Conservation (phyloP, 169 alveolate species). For the Eimeria acervulina region DNA sequence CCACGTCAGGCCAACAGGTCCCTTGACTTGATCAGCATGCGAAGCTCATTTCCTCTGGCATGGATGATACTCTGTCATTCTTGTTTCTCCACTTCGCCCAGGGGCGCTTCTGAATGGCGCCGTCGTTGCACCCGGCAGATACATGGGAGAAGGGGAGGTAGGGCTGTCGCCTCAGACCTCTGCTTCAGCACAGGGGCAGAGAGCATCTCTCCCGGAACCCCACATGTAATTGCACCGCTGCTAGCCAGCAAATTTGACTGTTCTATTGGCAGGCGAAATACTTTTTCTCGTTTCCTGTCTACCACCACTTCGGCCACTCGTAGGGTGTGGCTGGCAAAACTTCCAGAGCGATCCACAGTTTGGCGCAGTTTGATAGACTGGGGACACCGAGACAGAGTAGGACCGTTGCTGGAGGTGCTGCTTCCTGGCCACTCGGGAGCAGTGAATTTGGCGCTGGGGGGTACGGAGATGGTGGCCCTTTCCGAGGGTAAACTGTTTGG, state of each 20-base stretch:
- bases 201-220: not conserved
- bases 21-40: not conserved
- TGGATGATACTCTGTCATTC: not conserved
- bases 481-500: conserved; percentile 56
- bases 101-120: not conserved
- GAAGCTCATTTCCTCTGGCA: not conserved
- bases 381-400: not conserved
- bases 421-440: conserved; percentile 14
- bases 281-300: not conserved
- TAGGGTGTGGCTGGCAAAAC: conserved; percentile 48
- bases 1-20: not conserved
- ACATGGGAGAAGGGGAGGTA: not conserved
- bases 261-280: not conserved
- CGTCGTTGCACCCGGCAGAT: not conserved
- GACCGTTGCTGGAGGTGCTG: conserved; percentile 21
- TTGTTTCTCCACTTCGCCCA: not conserved
- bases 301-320: not conserved
- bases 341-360: not conserved
- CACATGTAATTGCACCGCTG: not conserved
- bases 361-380: conserved; percentile 14
- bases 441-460: conserved; percentile 42
- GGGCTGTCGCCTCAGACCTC: not conserved
- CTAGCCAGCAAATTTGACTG: not conserved
- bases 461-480: conserved; percentile 3
- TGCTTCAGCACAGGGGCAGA: not conserved